Percentiles rank a stretch among this genome's conserved stretches.
phyloP scores from a whole-genome alignment of 352 stramenopile genomes.

The Halophytophthora polymorphica region DNA sequence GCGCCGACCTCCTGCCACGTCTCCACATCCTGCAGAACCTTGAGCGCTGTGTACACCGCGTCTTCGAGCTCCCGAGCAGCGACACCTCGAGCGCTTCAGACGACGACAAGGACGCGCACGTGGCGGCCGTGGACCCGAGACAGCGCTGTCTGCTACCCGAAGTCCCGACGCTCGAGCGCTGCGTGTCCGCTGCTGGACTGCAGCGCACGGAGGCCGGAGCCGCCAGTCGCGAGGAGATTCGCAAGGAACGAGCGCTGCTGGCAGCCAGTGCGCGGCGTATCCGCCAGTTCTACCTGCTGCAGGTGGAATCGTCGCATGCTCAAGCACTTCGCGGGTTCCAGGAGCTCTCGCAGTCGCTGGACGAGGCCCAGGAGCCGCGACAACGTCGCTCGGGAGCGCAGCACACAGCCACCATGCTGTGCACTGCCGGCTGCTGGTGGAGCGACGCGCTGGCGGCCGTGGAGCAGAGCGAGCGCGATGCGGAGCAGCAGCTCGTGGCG shows the following conservation, averaged over 20 bases:
- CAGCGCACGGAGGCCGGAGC: neutral
- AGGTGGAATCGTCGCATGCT: conserved; percentile 36
- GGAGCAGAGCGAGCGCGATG: conserved; percentile 16
- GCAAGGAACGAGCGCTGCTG: conserved; percentile 33
- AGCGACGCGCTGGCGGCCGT: conserved; percentile 35
- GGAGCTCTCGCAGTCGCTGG: conserved; percentile 5
- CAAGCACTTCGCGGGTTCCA: conserved; percentile 21
- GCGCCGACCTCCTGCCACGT: conserved; percentile 62
- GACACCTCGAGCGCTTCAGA: neutral
- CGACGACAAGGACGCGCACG: neutral
- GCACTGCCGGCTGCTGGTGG: conserved; percentile 45
- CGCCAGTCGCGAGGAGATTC: conserved; percentile 16
- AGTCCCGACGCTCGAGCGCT: conserved; percentile 25
- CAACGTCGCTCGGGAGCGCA: neutral
- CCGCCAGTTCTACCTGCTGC: conserved; percentile 41
- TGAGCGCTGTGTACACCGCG: conserved; percentile 24
- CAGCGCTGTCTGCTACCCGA: conserved; percentile 43
- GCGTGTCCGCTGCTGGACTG: conserved; percentile 21
- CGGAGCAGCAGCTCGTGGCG: conserved; percentile 28
- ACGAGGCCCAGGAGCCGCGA: conserved; percentile 6
- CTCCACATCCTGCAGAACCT: conserved; percentile 72
- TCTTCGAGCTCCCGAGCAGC: conserved; percentile 12
- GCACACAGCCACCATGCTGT: conserved; percentile 33
- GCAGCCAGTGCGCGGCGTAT: conserved; percentile 30
- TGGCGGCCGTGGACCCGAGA: conserved; percentile 26